Conservation (phyloP, 2,329 filamentous ascomycete genomes). For the Madurella mycetomatis region DNA sequence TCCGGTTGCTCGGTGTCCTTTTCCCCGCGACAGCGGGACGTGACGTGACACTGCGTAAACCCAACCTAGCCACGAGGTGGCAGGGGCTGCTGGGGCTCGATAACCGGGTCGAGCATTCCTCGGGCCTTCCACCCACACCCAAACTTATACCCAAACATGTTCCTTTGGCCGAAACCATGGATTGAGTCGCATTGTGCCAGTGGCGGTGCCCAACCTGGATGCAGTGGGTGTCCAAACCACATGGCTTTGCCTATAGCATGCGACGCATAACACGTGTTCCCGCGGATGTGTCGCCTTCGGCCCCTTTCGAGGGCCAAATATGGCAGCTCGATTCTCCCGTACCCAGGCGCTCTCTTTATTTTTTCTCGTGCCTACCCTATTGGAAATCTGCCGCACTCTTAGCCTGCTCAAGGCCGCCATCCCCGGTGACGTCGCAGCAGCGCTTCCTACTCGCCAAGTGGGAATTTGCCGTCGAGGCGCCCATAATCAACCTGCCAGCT, state of each 20-base stretch:
- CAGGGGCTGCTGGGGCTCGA: neutral
- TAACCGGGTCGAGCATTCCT: neutral
- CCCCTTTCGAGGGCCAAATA: slow-evolving; percentile 10
- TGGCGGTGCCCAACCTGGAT: too few species aligned
- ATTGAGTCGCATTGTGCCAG: neutral
- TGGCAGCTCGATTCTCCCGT: slow-evolving; percentile 3
- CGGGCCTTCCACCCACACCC: neutral
- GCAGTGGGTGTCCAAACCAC: slow-evolving; percentile 4
- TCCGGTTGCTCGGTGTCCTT: neutral
- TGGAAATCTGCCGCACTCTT: slow-evolving; percentile 17
- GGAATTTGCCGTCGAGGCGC: slow-evolving; percentile 10
- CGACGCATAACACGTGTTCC: neutral
- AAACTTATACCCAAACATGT: neutral
- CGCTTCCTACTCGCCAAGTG: neutral
- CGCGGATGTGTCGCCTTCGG: slow-evolving; percentile 6
- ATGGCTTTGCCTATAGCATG: slow-evolving; percentile 9
- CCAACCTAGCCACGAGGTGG: neutral
- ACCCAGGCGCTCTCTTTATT: slow-evolving; percentile 1
- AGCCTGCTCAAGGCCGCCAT: slow-evolving; percentile 4
- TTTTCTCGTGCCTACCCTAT: slow-evolving; percentile 8
- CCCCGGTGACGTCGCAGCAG: slow-evolving; percentile 10
- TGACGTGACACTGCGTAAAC: neutral
- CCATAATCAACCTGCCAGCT: slow-evolving; percentile 7
- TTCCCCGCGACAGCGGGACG: neutral
- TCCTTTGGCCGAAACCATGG: neutral